These are phyloP conservation scores for Pulveroboletus sp. DNA, from an alignment of 768 basidiomycete species.

Conservation along the genomic window DNA sequence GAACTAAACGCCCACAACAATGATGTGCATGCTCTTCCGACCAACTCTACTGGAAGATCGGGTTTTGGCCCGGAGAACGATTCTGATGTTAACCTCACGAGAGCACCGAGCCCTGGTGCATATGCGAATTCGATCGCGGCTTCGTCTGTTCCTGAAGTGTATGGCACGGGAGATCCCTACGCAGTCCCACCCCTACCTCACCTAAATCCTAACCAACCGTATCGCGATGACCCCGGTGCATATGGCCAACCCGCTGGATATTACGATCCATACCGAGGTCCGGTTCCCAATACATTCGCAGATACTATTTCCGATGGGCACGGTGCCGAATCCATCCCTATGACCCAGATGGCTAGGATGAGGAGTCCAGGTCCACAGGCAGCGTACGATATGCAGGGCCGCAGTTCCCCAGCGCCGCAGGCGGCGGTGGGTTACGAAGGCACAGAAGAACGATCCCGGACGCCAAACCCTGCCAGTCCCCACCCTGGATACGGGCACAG, in stretches of 20 bases:
- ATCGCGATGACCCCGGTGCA: conserved; percentile 64
- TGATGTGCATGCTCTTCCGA: conserved; percentile 64
- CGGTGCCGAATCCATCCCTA: conserved; percentile 64
- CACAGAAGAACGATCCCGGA: conserved; percentile 28
- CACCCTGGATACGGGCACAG: conserved; percentile 43
- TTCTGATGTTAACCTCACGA: conserved; percentile 55
- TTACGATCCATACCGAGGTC: conserved; percentile 81
- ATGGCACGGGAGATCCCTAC: conserved; percentile 59
- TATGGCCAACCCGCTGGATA: conserved; percentile 43
- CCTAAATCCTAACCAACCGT: conserved; percentile 73
- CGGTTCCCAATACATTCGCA: conserved; percentile 64
- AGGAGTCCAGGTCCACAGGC: conserved; percentile 42
- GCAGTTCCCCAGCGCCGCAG: conserved; percentile 42
- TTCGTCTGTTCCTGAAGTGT: conserved; percentile 46
- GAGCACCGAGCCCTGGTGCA: conserved; percentile 46
- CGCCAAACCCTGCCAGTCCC: conserved; percentile 39
- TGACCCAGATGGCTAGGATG: conserved; percentile 59
- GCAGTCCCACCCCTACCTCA: conserved; percentile 82
- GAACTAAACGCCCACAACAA: conserved; percentile 68
- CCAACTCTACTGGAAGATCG: conserved; percentile 64
- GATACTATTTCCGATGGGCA: conserved; percentile 33
- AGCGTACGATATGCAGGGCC: conserved; percentile 37
- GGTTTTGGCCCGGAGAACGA: conserved; percentile 63
- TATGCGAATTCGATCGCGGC: conserved; percentile 42
- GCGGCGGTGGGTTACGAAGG: conserved; percentile 36